phyloP scores from a whole-genome alignment of 2,329 filamentous ascomycete genomes.

The Orbilia javanica region DNA sequence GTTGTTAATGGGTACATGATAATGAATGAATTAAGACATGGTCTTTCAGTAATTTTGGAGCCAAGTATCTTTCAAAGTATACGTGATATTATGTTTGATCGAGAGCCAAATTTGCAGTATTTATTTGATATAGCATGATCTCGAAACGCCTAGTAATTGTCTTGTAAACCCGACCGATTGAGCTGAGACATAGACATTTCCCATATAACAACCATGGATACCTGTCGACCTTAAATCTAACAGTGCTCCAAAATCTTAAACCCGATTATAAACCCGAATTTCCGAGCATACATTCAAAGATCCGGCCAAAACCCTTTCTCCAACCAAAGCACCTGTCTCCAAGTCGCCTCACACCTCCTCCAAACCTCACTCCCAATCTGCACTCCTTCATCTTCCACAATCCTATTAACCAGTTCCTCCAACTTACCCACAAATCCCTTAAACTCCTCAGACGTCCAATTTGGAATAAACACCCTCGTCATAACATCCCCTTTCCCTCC shows the following conservation, averaged over 20 bases:
- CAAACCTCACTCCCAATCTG: constrained; percentile 23
- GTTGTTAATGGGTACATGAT: neutral
- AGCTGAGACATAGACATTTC: too few relatives aligned
- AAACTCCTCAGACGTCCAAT: constrained; percentile 32
- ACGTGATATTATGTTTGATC: too few relatives aligned
- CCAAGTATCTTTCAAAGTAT: neutral
- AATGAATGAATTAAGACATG: neutral
- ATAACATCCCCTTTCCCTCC: constrained; percentile 61
- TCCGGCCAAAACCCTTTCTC: constrained; percentile 67
- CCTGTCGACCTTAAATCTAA: neutral
- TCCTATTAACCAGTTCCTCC: constrained; percentile 24
- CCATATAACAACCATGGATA: too few relatives aligned
- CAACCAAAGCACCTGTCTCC: constrained; percentile 67
- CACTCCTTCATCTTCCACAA: constrained; percentile 35
- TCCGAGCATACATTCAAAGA: neutral
- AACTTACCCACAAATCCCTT: constrained; percentile 29
- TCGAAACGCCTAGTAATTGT: too few relatives aligned
- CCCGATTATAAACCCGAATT: neutral
- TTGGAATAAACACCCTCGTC: constrained; percentile 63
- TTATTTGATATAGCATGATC: too few relatives aligned
- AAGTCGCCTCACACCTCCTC: constrained; percentile 63
- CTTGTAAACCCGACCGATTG: too few relatives aligned
- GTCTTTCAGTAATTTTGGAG: neutral
- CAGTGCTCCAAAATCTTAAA: neutral
- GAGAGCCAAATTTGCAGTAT: too few relatives aligned